Base-by-base conservation (phyloP, 495 filamentous ascomycete genomes). In the Hyaloscypha bicolor region DNA sequence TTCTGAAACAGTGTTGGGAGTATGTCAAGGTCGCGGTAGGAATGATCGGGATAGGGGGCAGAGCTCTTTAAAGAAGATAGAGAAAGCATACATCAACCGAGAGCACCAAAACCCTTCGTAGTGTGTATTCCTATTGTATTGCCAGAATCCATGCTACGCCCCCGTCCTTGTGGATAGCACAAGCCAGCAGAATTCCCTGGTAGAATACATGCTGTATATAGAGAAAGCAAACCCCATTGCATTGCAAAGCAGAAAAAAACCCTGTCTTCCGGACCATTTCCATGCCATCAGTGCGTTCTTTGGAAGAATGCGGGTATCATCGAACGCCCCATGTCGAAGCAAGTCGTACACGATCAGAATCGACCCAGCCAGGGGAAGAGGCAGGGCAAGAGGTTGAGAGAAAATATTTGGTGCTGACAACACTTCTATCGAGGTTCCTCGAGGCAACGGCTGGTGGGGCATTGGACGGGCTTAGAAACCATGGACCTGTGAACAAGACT, bases 381-480 rank as follows among this genome's bases (percentile, higher is more conserved):
- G 66, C 60, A 55, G 39, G 65, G 71, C 71, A 73, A 73, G 71
- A 71, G 71, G 69, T 57, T 67, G 64, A 52, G 45, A 70, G 65
- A 61, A 63, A 70, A 68, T 25, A 63, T 39, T 62, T 52, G 62
- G 16, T 58, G 60, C 53, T 62, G 29, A 58, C 62, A 25, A 64
- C 39, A 68, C 71, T 73, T 73, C 71, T 70, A 68, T 73, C 71
- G 68, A 67, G 63, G 60, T 32, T 70, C 71, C 68, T 68, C 65
- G 29, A 53, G 21, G 62, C 29, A 53, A 68, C 32, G 71, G 74
- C 71, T 72, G 74, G 71, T 72, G 73, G 74, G 74, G 64, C 66
- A 65, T 62, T 72, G 70, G 66, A 75, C 66, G 67, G 73, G 78
- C 77, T 86, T 90, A 92, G 85, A 91, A 91, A 79, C 90, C 90